Evolutionary conservation across 2,329 filamentous ascomycete genomes (phyloP).

Genomic region (Fusarium austroafricanum): DNA sequence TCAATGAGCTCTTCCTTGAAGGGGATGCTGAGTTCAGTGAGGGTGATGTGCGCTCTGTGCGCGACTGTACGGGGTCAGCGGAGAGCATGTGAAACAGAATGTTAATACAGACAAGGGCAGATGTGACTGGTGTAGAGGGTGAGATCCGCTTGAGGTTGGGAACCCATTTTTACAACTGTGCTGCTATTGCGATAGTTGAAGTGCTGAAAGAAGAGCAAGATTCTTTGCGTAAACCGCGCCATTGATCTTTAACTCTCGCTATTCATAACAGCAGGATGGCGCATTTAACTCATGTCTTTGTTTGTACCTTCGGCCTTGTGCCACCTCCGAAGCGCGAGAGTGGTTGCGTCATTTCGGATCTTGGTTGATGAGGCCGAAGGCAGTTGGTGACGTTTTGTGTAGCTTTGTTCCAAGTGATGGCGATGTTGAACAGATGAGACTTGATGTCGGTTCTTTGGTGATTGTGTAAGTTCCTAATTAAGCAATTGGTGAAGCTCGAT

Average conservation of each 20-base stretch:
- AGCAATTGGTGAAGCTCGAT: neutral
- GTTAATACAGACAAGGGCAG: conserved; percentile 67
- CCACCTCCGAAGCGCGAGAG: conserved; percentile 16
- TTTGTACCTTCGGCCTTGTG: conserved; percentile 10
- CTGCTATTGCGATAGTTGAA: neutral
- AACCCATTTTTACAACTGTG: conserved; percentile 28
- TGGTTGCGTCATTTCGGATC: conserved; percentile 16
- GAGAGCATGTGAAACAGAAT: neutral
- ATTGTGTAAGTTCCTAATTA: conserved; percentile 2
- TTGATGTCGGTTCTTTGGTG: neutral
- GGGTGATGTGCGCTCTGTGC: conserved; percentile 79
- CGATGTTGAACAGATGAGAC: neutral
- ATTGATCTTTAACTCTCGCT: neutral
- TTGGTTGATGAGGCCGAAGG: neutral
- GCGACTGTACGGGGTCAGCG: conserved; percentile 60
- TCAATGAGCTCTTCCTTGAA: conserved; percentile 81
- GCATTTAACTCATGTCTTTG: conserved; percentile 8
- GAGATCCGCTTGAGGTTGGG: conserved; percentile 54
- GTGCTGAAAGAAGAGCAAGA: neutral
- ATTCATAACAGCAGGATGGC: neutral
- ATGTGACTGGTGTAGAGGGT: conserved; percentile 76
- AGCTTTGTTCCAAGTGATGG: neutral
- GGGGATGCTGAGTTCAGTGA: conserved; percentile 72
- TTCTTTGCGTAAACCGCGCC: neutral
- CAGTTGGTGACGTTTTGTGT: neutral